Conservation (phyloP, 2,329 filamentous ascomycete species). For the Aspergillus udagawae region DNA sequence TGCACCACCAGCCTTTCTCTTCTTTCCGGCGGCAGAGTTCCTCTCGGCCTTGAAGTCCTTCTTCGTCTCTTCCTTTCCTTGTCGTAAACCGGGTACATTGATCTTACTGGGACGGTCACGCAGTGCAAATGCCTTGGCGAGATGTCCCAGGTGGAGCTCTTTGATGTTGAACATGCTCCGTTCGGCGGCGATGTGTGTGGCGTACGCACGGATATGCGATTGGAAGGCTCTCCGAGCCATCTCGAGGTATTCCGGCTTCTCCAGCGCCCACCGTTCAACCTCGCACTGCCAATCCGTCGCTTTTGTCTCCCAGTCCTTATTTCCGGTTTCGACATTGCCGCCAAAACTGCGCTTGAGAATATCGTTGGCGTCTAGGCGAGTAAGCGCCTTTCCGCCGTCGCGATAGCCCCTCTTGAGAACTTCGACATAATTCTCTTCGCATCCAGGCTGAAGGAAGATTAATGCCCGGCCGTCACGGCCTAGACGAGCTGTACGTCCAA, state of each 20-base stretch:
- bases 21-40: slow-evolving; percentile 32
- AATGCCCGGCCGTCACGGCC: slow-evolving; percentile 81
- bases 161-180: slow-evolving; percentile 87
- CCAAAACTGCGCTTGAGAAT: slow-evolving; percentile 64
- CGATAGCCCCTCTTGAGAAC: slow-evolving; percentile 69
- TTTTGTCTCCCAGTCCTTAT: slow-evolving; percentile 58
- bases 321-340: slow-evolving; percentile 34
- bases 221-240: slow-evolving; percentile 82
- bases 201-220: slow-evolving; percentile 89
- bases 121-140: slow-evolving; percentile 89
- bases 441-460: slow-evolving; percentile 85
- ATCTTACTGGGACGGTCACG: slow-evolving; percentile 86
- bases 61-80: slow-evolving; percentile 44
- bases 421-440: slow-evolving; percentile 85
- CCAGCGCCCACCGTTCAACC: slow-evolving; percentile 61
- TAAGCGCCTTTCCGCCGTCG: slow-evolving; percentile 60
- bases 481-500: slow-evolving; percentile 90
- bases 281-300: slow-evolving; percentile 66
- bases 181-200: slow-evolving; percentile 85
- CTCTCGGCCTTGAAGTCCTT: slow-evolving; percentile 46
- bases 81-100: slow-evolving; percentile 48
- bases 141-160: slow-evolving; percentile 82
- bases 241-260: slow-evolving; percentile 67
- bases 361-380: slow-evolving; percentile 60
- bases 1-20: slow-evolving; percentile 29